phyloP scores from a whole-genome alignment of 2,329 filamentous ascomycete species.

The Aspergillus novoparasiticus region DNA sequence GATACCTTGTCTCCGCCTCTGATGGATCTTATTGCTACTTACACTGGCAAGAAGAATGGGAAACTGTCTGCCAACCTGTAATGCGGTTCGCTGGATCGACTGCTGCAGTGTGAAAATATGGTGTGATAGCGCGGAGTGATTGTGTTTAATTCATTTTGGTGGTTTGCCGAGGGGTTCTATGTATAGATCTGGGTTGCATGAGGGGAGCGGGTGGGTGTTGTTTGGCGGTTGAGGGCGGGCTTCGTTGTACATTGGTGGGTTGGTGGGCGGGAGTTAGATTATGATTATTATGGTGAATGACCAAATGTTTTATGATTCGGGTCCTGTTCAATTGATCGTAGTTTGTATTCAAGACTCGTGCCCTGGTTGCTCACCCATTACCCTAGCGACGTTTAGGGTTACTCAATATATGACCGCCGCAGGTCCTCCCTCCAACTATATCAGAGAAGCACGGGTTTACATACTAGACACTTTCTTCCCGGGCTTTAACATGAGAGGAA shows the following conservation, averaged over 20 bases:
- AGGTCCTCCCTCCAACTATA: no score
- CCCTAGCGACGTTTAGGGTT: background rate
- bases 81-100: conserved; percentile 3
- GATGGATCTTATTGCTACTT: conserved; percentile 65
- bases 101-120: background rate
- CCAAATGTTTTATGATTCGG: background rate
- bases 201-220: background rate
- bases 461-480: no score
- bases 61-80: conserved; percentile 30
- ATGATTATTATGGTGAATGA: background rate
- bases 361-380: no score
- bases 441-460: no score
- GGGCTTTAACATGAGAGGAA: rapidly evolving
- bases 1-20: conserved; percentile 63
- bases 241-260: background rate
- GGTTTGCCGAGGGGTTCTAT: background rate
- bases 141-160: background rate
- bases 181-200: background rate
- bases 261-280: background rate
- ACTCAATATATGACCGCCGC: background rate
- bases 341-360: background rate
- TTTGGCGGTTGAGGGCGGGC: background rate
- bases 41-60: conserved; percentile 53
- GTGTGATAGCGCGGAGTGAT: background rate
- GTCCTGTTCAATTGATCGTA: background rate